A percentile compares a stretch with the other conserved stretches of the same genome.
Evolutionary conservation across 306 rosid genomes (phyloP).

Genomic region (Fragaria ananassa): DNA sequence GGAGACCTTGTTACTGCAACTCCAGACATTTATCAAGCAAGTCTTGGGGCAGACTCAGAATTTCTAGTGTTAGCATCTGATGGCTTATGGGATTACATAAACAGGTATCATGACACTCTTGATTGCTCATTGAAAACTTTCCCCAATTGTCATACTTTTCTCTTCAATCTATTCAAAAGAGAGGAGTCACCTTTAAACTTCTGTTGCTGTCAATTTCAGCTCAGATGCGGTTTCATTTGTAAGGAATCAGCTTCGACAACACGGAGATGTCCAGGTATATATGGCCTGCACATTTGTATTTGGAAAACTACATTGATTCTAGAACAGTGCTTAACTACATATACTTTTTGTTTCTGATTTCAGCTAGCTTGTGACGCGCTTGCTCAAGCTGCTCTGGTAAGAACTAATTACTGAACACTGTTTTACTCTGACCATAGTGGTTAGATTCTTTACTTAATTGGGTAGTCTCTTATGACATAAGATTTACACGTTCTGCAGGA

Average conservation of each 20-base stretch:
- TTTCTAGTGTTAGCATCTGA: slow-evolving; percentile 87
- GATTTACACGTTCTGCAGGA: slow-evolving; percentile 44
- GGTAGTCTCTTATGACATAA: slow-evolving; percentile 13
- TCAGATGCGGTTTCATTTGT: slow-evolving; percentile 81
- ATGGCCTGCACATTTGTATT: not conserved
- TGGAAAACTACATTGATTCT: slow-evolving; percentile 1
- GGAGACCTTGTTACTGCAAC: slow-evolving; percentile 75
- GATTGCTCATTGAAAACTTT: not conserved
- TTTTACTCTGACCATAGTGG: slow-evolving; percentile 4
- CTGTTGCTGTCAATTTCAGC: slow-evolving; percentile 52
- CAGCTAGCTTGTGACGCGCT: slow-evolving; percentile 92
- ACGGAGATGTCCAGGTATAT: slow-evolving; percentile 87
- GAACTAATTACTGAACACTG: slow-evolving; percentile 1
- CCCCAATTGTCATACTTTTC: not conserved
- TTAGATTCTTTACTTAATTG: not conserved
- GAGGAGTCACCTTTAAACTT: slow-evolving; percentile 22
- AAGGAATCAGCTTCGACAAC: slow-evolving; percentile 69
- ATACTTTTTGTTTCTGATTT: slow-evolving; percentile 17
- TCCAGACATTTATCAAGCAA: slow-evolving; percentile 77
- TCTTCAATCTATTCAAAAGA: not conserved
- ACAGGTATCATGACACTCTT: slow-evolving; percentile 47
- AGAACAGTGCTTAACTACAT: not conserved
- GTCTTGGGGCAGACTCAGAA: slow-evolving; percentile 74
- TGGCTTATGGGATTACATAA: slow-evolving; percentile 98
- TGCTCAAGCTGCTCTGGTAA: slow-evolving; percentile 83